A percentile compares a stretch with the other conserved stretches of the same genome.
These are phyloP conservation scores for Tylopilus rubrobrunneus DNA, from an alignment of 768 basidiomycete genomes.

Conservation along the genomic window DNA sequence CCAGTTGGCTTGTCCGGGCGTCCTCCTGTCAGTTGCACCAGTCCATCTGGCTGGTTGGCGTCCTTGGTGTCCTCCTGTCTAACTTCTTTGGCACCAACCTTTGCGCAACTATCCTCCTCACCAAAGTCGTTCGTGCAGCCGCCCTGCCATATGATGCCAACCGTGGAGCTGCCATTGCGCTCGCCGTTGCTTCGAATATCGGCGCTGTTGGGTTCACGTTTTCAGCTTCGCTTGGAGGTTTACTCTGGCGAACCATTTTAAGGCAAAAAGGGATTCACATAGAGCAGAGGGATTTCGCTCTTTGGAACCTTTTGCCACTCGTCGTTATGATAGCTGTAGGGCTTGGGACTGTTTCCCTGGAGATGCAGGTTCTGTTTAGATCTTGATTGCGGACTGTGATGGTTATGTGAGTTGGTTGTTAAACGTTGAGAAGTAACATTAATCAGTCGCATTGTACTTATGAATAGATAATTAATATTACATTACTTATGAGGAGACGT, in stretches of 20 bases:
- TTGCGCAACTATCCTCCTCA: conserved; percentile 71
- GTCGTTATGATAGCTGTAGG: conserved; percentile 63
- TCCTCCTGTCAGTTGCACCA: conserved; percentile 40
- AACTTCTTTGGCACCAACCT: conserved; percentile 47
- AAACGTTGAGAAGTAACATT: too few relatives aligned
- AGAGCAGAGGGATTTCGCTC: conserved; percentile 58
- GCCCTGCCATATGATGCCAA: conserved; percentile 27
- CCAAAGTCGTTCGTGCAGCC: conserved; percentile 51
- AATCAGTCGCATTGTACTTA: too few relatives aligned
- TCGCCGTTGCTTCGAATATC: conserved; percentile 53
- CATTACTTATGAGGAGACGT: too few relatives aligned
- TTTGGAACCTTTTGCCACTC: conserved; percentile 67
- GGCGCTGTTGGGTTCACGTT: conserved; percentile 91
- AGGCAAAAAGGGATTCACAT: conserved; percentile 63
- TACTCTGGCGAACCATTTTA: conserved; percentile 79
- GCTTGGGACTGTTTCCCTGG: conserved; percentile 65
- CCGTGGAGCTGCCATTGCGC: conserved; percentile 50
- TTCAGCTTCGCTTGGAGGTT: conserved; percentile 81
- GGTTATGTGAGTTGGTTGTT: too few relatives aligned
- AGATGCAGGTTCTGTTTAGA: conserved; percentile 41
- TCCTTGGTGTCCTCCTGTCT: conserved; percentile 69
- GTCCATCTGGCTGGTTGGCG: conserved; percentile 63
- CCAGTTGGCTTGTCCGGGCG: conserved; percentile 55
- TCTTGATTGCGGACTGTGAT: too few relatives aligned
- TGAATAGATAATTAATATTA: too few relatives aligned